These are phyloP conservation scores for Lignosus rhinocerotis DNA, from an alignment of 1,284 basidiomycete genomes.

Conservation along the genomic window DNA sequence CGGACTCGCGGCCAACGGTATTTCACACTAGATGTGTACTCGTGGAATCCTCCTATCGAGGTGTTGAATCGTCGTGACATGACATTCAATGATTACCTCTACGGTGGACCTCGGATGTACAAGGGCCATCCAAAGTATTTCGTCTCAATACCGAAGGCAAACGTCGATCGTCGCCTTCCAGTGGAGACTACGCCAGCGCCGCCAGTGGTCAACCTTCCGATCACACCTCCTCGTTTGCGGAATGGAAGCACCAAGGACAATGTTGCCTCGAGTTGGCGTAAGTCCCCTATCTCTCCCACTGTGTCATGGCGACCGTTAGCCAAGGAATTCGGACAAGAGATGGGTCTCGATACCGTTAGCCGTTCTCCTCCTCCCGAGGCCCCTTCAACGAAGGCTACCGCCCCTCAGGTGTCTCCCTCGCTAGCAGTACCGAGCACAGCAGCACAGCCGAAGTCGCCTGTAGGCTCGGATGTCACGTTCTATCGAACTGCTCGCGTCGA, in stretches of 20 bases:
- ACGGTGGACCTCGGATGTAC: slow-evolving; percentile 45
- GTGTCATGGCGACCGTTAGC: slow-evolving; percentile 11
- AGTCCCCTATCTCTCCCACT: slow-evolving; percentile 20
- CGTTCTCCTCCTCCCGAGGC: slow-evolving; percentile 60
- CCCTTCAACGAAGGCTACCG: slow-evolving; percentile 14
- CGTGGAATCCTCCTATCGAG: slow-evolving; percentile 76
- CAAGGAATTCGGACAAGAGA: slow-evolving; percentile 8
- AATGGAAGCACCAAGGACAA: slow-evolving; percentile 39
- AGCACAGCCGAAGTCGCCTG: slow-evolving; percentile 59
- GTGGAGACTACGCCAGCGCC: neutral
- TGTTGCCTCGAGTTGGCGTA: slow-evolving; percentile 59
- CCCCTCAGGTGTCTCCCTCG: slow-evolving; percentile 19
- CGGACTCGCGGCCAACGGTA: slow-evolving; percentile 40
- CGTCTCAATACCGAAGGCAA: slow-evolving; percentile 53
- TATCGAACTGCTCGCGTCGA: slow-evolving; percentile 61
- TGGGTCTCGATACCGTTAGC: slow-evolving; percentile 50
- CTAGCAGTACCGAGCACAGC: slow-evolving; percentile 11
- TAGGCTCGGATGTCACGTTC: slow-evolving; percentile 70
- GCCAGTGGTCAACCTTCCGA: slow-evolving; percentile 45
- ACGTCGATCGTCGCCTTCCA: slow-evolving; percentile 6
- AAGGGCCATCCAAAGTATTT: slow-evolving; percentile 52
- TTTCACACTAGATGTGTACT: slow-evolving; percentile 68
- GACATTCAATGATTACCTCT: slow-evolving; percentile 71
- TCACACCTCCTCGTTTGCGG: slow-evolving; percentile 31
- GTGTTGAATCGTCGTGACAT: slow-evolving; percentile 63